Base-by-base conservation (phyloP, 2,329 filamentous ascomycete species). In the Alternaria atra region DNA sequence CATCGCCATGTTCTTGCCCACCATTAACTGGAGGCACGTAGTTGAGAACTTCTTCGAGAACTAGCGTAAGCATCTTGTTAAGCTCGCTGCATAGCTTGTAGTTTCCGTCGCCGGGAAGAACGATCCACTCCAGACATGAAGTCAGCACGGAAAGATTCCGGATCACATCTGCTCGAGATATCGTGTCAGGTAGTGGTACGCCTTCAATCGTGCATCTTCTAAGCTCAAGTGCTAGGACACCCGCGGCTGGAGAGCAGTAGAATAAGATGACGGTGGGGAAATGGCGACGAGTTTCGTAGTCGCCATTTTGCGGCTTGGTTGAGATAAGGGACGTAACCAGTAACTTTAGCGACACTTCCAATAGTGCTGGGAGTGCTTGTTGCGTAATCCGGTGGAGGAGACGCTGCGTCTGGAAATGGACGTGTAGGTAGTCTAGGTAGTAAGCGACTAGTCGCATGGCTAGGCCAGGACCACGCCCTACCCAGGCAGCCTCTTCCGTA, bases 31-130 rank as follows among this genome's bases (percentile, higher is more conserved):
- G 67, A 13, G 73, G 73, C 48, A 77, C 71, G 48, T 77, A 76
- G 46, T 78, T 77, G 12, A 78, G 69, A 3, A 77, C 75, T 46
- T 78, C 75, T 39, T 78, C 75, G 13, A 78, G 48, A 1, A 78
- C 70, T 32, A 74, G 39, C 2, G 73, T 70, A 5, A 77, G 67
- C 74, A 77, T 77, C 52, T 78, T 77, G 58, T 77, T 78, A 8
- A 77, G 66, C 58, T 78, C 76, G 40, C 59, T 71, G 57, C 76
- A 78, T 15, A 78, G 70, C 52, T 70, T 73, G 61, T 77, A 72
- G 47, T 78, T 77, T 5, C 75, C 76, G 46, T 77, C 75, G 17
- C 72, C 71, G 3, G 75, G 75, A 7, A 76, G 59, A 7, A 77
- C 68, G 1, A 75, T 69, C 73, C 74, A 77, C 29, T 78, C 76